Evolutionary conservation across 257 asterid species (phyloP).

Genomic region (Petunia secreta): DNA sequence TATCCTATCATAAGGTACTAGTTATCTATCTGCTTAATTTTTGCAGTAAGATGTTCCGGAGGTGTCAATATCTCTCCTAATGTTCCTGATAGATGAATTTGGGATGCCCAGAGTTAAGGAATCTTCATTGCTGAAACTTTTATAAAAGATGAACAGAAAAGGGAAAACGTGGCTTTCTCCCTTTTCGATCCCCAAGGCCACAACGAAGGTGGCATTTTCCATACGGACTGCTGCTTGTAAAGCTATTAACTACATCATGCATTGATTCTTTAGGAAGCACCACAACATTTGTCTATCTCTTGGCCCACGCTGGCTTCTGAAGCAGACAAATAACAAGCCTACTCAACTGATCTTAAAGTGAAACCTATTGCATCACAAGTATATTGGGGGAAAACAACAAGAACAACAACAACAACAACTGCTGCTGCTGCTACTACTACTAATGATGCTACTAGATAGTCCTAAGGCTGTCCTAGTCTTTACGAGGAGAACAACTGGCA

Average conservation of each 20-base stretch:
- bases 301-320: background rate
- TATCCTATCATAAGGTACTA: background rate
- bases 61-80: background rate
- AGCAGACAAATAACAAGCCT: background rate
- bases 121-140: background rate
- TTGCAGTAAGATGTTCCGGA: background rate
- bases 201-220: background rate
- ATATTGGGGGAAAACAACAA: background rate
- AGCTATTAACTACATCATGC: background rate
- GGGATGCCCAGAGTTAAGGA: background rate
- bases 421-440: background rate
- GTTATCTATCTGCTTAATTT: background rate
- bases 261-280: background rate
- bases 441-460: background rate
- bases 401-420: background rate
- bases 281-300: background rate
- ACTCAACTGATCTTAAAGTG: background rate
- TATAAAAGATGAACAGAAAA: background rate
- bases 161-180: background rate
- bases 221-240: background rate
- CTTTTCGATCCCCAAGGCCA: background rate
- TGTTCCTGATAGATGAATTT: background rate
- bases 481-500: background rate
- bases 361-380: background rate
- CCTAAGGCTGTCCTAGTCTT: background rate